Percentiles rank a stretch among this genome's conserved stretches.
phyloP scores from a whole-genome alignment of 768 basidiomycete species.

The Suillus americanus region DNA sequence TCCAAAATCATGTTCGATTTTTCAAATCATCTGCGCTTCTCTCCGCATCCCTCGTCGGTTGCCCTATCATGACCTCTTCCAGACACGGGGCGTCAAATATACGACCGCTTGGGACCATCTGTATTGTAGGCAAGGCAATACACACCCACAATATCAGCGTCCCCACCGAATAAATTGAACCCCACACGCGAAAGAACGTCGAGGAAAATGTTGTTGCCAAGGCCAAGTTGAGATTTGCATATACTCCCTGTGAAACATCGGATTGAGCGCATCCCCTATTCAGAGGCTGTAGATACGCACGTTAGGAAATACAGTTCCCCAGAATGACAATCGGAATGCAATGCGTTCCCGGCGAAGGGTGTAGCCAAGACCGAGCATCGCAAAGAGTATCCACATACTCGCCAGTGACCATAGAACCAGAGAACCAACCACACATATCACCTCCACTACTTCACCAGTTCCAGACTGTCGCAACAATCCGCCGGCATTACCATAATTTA shows the following conservation, averaged over 20 bases:
- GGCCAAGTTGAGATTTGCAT: slow-evolving; percentile 60
- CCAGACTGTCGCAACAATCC: slow-evolving; percentile 34
- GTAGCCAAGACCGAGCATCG: slow-evolving; percentile 47
- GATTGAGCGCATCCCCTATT: neutral
- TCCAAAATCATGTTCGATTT: neutral
- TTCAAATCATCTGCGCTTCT: neutral
- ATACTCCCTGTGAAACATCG: slow-evolving; percentile 48
- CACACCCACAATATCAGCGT: slow-evolving; percentile 54
- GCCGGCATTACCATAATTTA: slow-evolving; percentile 30
- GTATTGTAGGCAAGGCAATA: slow-evolving; percentile 44
- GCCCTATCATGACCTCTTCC: slow-evolving; percentile 28
- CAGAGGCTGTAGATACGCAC: slow-evolving; percentile 33
- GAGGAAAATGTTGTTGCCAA: slow-evolving; percentile 52
- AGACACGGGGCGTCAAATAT: slow-evolving; percentile 46
- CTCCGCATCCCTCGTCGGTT: slow-evolving; percentile 3
- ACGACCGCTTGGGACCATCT: slow-evolving; percentile 31
- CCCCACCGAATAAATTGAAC: slow-evolving; percentile 50
- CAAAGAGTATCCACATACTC: slow-evolving; percentile 62
- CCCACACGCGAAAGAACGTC: slow-evolving; percentile 54
- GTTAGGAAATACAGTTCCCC: slow-evolving; percentile 74
- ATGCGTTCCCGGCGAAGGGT: slow-evolving; percentile 41
- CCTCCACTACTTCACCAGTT: slow-evolving; percentile 42
- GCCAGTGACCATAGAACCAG: slow-evolving; percentile 63
- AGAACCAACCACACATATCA: slow-evolving; percentile 45
- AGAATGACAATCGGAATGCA: slow-evolving; percentile 57